Conservation (phyloP, 2,329 filamentous ascomycete genomes). For the Ilyonectria mors-panacis region DNA sequence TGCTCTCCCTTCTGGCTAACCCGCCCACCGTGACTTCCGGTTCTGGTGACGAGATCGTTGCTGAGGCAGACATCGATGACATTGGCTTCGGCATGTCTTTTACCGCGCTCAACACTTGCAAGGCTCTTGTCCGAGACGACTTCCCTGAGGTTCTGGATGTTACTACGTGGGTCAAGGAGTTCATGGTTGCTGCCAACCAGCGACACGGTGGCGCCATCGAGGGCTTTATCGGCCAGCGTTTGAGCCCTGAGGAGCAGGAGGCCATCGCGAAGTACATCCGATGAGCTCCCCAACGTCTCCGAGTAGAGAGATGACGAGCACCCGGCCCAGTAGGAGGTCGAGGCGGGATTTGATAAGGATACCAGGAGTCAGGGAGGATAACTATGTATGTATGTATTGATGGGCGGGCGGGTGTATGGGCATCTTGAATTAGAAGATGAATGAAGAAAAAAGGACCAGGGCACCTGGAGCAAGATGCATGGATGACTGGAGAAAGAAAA, state of each 20-base stretch:
- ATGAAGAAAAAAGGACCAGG: constrained; percentile 1
- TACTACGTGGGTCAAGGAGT: constrained; percentile 86
- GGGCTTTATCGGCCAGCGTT: constrained; percentile 78
- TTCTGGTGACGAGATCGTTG: constrained; percentile 81
- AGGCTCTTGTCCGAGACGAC: constrained; percentile 80
- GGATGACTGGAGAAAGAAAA: background rate
- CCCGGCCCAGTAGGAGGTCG: background rate
- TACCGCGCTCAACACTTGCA: constrained; percentile 93
- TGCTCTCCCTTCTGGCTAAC: constrained; percentile 91
- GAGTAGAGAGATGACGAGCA: background rate
- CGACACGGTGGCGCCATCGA: constrained; percentile 80
- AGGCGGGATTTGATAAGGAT: constrained; percentile 35
- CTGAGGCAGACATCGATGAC: constrained; percentile 94
- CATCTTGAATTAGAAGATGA: constrained; percentile 12
- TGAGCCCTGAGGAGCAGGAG: constrained; percentile 73
- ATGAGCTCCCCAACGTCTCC: constrained; percentile 42
- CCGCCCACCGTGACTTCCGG: constrained; percentile 79
- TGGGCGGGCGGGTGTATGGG: background rate
- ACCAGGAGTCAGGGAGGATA: constrained; percentile 31
- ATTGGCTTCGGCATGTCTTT: constrained; percentile 95
- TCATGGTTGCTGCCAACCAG: constrained; percentile 83
- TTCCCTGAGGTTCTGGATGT: constrained; percentile 89
- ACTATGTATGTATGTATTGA: constrained; percentile 5
- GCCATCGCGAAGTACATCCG: constrained; percentile 67
- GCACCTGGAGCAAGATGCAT: background rate